Percentiles rank a stretch among this genome's conserved stretches.
phyloP scores from a whole-genome alignment of 2,329 filamentous ascomycete species.

The Raffaelea ambrosiae region DNA sequence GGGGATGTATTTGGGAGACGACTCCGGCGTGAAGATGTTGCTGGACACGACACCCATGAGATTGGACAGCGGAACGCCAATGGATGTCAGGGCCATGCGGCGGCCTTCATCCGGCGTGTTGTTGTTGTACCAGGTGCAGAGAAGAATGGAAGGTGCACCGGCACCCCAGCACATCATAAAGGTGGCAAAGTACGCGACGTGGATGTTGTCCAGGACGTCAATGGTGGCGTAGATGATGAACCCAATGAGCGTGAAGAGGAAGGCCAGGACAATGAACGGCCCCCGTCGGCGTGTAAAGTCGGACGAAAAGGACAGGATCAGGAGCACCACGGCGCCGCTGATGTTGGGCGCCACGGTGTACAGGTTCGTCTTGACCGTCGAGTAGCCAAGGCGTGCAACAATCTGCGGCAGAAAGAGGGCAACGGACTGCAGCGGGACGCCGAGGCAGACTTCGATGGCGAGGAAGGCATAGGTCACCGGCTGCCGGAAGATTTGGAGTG shows the following conservation, averaged over 20 bases:
- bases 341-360: not conserved
- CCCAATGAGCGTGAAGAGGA: not conserved
- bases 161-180: constrained; percentile 82
- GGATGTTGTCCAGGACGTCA: constrained; percentile 28
- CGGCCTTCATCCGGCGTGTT: constrained; percentile 70
- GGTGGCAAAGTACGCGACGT: constrained; percentile 63
- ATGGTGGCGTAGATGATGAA: not conserved
- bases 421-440: constrained; percentile 26
- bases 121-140: constrained; percentile 63
- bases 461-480: constrained; percentile 17
- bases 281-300: not conserved
- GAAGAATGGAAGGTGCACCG: constrained; percentile 61
- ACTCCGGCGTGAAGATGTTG: constrained; percentile 57
- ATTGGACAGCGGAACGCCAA: constrained; percentile 69
- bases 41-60: constrained; percentile 63
- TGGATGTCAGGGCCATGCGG: constrained; percentile 58
- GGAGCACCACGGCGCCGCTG: constrained; percentile 9
- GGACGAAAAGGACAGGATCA: constrained; percentile 11
- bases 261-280: not conserved
- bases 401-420: constrained; percentile 38
- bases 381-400: constrained; percentile 31
- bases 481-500: not conserved
- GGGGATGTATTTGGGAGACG: constrained; percentile 57
- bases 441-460: constrained; percentile 46
- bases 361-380: not conserved